phyloP scores from a whole-genome alignment of 1,284 basidiomycete species.

The Cerrena zonata region DNA sequence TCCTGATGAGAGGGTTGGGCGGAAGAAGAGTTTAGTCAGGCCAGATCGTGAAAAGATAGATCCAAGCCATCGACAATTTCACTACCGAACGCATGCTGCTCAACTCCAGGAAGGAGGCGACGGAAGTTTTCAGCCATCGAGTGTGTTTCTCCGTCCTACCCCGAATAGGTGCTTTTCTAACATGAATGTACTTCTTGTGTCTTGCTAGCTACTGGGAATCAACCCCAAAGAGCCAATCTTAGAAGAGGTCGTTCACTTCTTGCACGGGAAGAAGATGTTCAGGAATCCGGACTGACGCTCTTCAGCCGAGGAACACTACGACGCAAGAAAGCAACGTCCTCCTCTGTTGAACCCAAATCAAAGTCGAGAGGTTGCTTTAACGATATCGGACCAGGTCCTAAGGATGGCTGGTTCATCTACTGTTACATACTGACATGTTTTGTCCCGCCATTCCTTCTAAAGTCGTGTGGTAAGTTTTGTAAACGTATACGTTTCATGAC shows the following conservation, averaged over 20 bases:
- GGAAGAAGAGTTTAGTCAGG: constrained; percentile 90
- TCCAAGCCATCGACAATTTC: constrained; percentile 89
- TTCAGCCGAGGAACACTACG: constrained; percentile 81
- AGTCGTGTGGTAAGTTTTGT: constrained; percentile 53
- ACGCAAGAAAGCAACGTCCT: constrained; percentile 55
- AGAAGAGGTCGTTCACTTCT: constrained; percentile 84
- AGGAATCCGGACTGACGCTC: constrained; percentile 80
- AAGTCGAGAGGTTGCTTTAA: constrained; percentile 57
- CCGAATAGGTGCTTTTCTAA: constrained; percentile 5
- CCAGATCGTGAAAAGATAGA: constrained; percentile 97
- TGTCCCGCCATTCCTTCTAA: constrained; percentile 71
- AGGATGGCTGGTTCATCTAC: constrained; percentile 94
- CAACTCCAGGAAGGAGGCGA: constrained; percentile 68
- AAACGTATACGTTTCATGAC: constrained; percentile 5
- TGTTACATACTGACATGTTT: constrained; percentile 84
- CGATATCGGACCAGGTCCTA: constrained; percentile 77
- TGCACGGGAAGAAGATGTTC: constrained; percentile 79
- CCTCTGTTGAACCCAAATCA: constrained; percentile 32
- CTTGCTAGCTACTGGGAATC: constrained; percentile 73
- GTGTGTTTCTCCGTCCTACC: constrained; percentile 42
- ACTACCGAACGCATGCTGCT: constrained; percentile 87
- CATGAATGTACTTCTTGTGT: constrained; percentile 8
- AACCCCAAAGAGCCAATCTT: constrained; percentile 58
- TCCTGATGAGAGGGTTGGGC: constrained; percentile 42
- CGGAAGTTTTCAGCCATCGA: constrained; percentile 69